Percentiles rank a stretch among this genome's conserved stretches.
phyloP scores from a whole-genome alignment of 495 filamentous ascomycete genomes.

The Aspergillus taichungensis region DNA sequence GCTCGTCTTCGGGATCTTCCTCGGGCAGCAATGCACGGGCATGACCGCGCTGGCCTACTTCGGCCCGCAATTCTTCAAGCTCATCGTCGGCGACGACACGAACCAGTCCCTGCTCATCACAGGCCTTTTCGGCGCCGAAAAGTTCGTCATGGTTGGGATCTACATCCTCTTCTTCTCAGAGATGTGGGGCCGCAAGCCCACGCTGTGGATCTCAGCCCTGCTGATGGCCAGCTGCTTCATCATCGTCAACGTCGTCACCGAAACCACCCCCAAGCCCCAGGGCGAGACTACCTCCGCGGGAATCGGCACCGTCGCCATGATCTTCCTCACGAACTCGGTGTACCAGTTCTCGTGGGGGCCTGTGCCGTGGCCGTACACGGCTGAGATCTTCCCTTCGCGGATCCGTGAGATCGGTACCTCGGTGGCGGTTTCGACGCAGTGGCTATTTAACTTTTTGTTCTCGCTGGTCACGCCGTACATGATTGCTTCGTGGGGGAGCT shows the following conservation, averaged over 20 bases:
- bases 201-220: slow-evolving; percentile 44
- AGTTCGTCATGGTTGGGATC: slow-evolving; percentile 35
- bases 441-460: slow-evolving; percentile 49
- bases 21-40: slow-evolving; percentile 37
- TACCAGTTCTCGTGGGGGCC: slow-evolving; percentile 33
- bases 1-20: slow-evolving; percentile 35
- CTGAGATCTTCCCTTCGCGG: slow-evolving; percentile 46
- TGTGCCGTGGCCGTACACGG: slow-evolving; percentile 33
- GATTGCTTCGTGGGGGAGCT: slow-evolving; percentile 11
- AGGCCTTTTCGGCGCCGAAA: slow-evolving; percentile 41
- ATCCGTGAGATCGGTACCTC: slow-evolving; percentile 40
- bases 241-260: slow-evolving; percentile 36
- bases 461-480: slow-evolving; percentile 45
- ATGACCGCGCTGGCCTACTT: slow-evolving; percentile 43
- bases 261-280: slow-evolving; percentile 33
- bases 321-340: slow-evolving; percentile 41
- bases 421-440: slow-evolving; percentile 42
- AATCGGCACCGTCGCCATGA: slow-evolving; percentile 42
- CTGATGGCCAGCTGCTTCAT: slow-evolving; percentile 45
- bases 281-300: slow-evolving; percentile 24
- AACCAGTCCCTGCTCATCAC: slow-evolving; percentile 36
- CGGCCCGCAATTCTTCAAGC: slow-evolving; percentile 38
- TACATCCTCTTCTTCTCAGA: slow-evolving; percentile 43
- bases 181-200: slow-evolving; percentile 41
- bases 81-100: slow-evolving; percentile 27